Percentiles rank a stretch among this genome's conserved stretches.
These are phyloP conservation scores for Apiotrichum porosum DNA, from an alignment of 1,284 basidiomycete genomes.

Conservation along the genomic window DNA sequence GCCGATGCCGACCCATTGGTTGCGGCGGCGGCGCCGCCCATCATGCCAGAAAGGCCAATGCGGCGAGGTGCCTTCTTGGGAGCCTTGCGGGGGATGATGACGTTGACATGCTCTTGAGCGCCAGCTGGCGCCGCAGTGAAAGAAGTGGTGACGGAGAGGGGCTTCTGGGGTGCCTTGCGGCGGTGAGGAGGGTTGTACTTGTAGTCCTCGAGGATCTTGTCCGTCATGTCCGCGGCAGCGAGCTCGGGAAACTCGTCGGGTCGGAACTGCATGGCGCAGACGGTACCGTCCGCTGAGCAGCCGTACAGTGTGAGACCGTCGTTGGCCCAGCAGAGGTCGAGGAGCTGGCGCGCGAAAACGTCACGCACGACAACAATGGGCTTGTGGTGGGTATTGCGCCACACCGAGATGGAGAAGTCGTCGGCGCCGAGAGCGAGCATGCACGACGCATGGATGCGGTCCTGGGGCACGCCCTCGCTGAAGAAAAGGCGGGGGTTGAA, in stretches of 20 bases:
- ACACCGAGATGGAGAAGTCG: constrained; percentile 73
- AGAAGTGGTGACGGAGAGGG: constrained; percentile 19
- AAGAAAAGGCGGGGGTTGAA: constrained; percentile 92
- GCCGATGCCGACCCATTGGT: neutral
- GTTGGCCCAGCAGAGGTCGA: constrained; percentile 92
- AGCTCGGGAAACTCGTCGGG: constrained; percentile 75
- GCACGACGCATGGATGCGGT: constrained; percentile 36
- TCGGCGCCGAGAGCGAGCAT: constrained; percentile 86
- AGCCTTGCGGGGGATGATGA: constrained; percentile 19
- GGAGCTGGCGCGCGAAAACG: constrained; percentile 87
- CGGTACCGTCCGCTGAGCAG: constrained; percentile 90
- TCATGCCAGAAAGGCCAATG: constrained; percentile 11
- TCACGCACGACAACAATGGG: constrained; percentile 90
- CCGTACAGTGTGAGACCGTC: constrained; percentile 91
- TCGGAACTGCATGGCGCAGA: constrained; percentile 81
- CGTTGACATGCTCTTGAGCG: constrained; percentile 17
- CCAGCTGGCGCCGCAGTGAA: constrained; percentile 6
- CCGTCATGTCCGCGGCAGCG: constrained; percentile 66
- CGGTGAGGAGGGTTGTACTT: constrained; percentile 53
- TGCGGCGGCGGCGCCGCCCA: constrained; percentile 1
- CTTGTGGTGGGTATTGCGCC: constrained; percentile 84
- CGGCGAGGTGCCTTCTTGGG: constrained; percentile 11
- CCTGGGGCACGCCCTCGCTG: constrained; percentile 53
- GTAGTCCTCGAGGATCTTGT: constrained; percentile 72
- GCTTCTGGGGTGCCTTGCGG: constrained; percentile 10